Percentiles rank a stretch among this genome's conserved stretches.
Evolutionary conservation across 805 yeast genomes (phyloP).

Genomic region (Candida loeiensis): DNA sequence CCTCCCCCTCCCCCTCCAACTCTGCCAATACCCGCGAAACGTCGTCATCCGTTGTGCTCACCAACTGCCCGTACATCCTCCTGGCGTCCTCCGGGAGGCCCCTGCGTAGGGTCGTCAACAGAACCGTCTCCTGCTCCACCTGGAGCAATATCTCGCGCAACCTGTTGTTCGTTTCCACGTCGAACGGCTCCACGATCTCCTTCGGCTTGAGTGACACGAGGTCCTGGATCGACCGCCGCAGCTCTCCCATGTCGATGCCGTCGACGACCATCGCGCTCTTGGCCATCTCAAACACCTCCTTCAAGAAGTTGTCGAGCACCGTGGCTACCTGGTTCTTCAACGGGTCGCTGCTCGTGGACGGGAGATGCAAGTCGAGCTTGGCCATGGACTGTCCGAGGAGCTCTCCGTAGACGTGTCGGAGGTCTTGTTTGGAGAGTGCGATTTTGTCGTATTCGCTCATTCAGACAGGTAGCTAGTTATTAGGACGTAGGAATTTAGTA

Average conservation of each 20-base stretch:
- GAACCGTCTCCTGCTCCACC: constrained; percentile 61
- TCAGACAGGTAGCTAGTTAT: background rate
- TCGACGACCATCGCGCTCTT: constrained; percentile 55
- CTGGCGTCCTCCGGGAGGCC: constrained; percentile 45
- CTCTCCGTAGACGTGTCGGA: constrained; percentile 45
- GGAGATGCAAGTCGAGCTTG: constrained; percentile 50
- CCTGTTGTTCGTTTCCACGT: constrained; percentile 55
- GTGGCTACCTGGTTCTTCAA: constrained; percentile 42
- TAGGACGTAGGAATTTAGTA: background rate
- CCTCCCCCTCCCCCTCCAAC: constrained; percentile 15
- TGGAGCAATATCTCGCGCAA: constrained; percentile 54
- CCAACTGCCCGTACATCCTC: constrained; percentile 33
- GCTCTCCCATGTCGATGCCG: constrained; percentile 34
- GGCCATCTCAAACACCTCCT: constrained; percentile 55
- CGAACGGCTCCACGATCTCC: constrained; percentile 66
- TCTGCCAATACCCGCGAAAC: constrained; percentile 26
- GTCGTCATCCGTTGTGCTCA: constrained; percentile 27
- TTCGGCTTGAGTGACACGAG: constrained; percentile 25
- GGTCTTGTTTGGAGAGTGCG: constrained; percentile 50
- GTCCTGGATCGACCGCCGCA: constrained; percentile 16
- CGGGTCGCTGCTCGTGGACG: constrained; percentile 34
- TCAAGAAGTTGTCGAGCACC: constrained; percentile 44
- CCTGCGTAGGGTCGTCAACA: constrained; percentile 53
- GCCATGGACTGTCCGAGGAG: constrained; percentile 39
- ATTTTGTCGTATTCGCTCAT: constrained; percentile 33